Percentiles rank a stretch among this genome's conserved stretches.
These are phyloP conservation scores for Brassica rapa DNA, from an alignment of 345 rosid species.

Conservation along the genomic window DNA sequence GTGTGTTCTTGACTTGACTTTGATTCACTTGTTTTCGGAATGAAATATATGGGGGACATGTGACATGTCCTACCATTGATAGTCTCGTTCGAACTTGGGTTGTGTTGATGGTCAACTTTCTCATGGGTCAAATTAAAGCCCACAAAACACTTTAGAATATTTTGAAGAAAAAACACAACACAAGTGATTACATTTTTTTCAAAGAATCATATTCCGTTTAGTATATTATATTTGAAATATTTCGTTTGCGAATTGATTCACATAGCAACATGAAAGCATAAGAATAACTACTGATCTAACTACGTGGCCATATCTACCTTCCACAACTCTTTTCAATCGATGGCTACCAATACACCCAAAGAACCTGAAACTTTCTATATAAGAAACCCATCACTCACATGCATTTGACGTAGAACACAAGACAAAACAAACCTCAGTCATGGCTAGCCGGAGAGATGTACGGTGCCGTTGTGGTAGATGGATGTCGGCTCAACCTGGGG, in stretches of 20 bases:
- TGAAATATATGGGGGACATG: background rate
- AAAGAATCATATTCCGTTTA: slow-evolving; percentile 29
- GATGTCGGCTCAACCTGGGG: slow-evolving; percentile 49
- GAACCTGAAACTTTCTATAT: background rate
- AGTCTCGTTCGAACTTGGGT: background rate
- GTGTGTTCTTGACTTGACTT: background rate
- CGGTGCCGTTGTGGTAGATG: slow-evolving; percentile 56
- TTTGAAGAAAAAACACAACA: background rate
- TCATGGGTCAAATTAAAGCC: background rate
- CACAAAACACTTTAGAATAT: background rate
- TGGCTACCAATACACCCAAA: slow-evolving; percentile 23
- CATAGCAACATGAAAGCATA: slow-evolving; percentile 3
- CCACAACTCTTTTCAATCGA: background rate
- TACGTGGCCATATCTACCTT: slow-evolving; percentile 4
- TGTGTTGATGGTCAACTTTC: background rate
- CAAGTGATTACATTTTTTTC: background rate
- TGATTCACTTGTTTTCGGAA: background rate
- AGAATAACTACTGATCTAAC: background rate
- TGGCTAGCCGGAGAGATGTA: slow-evolving; percentile 48
- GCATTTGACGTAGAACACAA: background rate
- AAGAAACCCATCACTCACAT: slow-evolving; percentile 12
- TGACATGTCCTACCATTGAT: background rate
- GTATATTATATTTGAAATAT: background rate
- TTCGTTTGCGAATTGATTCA: slow-evolving; percentile 32
- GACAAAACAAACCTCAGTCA: background rate